These are phyloP conservation scores for Magnusiomyces sp. DNA, from an alignment of 1,139 yeast species.

Conservation along the genomic window DNA sequence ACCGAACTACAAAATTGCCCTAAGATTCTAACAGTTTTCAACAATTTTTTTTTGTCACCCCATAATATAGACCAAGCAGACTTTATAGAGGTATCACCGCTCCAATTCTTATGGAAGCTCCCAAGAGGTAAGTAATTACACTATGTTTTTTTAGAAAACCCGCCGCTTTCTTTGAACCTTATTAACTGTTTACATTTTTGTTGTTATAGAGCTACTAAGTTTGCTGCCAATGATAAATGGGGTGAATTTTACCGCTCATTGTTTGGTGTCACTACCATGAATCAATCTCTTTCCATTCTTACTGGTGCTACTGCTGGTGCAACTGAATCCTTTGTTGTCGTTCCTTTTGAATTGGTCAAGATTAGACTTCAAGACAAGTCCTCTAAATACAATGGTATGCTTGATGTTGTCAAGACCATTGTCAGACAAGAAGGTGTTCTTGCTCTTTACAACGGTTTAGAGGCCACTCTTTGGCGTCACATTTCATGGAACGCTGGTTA, in stretches of 20 bases:
- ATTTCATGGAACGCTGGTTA: constrained; percentile 96
- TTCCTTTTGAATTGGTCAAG: constrained; percentile 82
- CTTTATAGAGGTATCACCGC: constrained; percentile 91
- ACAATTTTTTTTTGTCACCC: background rate
- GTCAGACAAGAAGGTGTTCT: constrained; percentile 66
- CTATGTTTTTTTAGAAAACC: too few species aligned
- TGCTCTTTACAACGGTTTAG: constrained; percentile 89
- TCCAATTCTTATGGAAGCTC: constrained; percentile 99
- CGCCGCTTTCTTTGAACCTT: too few species aligned
- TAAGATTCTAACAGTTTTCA: background rate
- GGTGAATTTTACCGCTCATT: constrained; percentile 69
- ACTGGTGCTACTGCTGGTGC: constrained; percentile 99
- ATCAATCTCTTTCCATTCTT: constrained; percentile 74
- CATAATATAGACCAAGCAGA: constrained; percentile 53
- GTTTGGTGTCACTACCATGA: constrained; percentile 65
- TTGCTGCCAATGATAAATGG: constrained; percentile 97
- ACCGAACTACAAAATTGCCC: background rate
- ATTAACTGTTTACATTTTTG: too few species aligned
- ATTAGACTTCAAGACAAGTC: constrained; percentile 87
- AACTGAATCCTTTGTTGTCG: constrained; percentile 91
- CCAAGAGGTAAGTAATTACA: too few species aligned
- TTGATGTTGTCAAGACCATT: constrained; percentile 70
- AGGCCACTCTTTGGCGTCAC: constrained; percentile 97
- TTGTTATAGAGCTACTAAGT: constrained; percentile 96
- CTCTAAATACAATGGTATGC: constrained; percentile 76